Conservation (phyloP, 1,284 basidiomycete genomes). For the Pascua guehoae region DNA sequence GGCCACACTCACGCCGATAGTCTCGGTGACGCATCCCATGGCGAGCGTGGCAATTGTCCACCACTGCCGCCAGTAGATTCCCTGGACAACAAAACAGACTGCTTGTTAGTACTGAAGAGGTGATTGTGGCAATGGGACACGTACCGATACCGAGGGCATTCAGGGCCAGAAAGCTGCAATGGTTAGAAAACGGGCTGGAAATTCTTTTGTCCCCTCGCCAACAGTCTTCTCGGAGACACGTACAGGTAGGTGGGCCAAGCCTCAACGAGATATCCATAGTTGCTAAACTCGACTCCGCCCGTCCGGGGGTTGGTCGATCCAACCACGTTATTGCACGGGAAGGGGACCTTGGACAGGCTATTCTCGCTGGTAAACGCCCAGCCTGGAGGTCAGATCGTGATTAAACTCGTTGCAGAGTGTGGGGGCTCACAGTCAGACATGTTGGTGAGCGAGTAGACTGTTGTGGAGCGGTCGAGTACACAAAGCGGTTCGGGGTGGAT, state of each 20-base stretch:
- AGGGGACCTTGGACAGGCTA: neutral
- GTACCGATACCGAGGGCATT: neutral
- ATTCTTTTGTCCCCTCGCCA: too few species aligned
- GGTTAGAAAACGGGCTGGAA: too few species aligned
- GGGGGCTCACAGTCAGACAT: too few species aligned
- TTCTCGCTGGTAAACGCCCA: too few species aligned
- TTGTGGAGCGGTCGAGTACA: too few species aligned
- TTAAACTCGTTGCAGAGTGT: too few species aligned
- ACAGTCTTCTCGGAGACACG: too few species aligned
- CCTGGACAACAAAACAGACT: constrained; percentile 30
- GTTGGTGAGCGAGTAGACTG: too few species aligned
- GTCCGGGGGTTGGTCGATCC: constrained; percentile 24
- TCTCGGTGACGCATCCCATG: constrained; percentile 13
- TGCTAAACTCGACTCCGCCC: constrained; percentile 19
- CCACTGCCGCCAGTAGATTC: constrained; percentile 24
- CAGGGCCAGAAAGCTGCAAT: neutral
- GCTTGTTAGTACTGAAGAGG: neutral
- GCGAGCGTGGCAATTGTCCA: constrained; percentile 34
- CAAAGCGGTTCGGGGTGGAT: too few species aligned
- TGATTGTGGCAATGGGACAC: neutral
- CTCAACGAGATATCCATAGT: constrained; percentile 22
- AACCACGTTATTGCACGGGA: constrained; percentile 27
- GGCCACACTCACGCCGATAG: neutral
- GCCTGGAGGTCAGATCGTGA: too few species aligned
- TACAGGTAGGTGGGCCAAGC: neutral